Percentiles rank a stretch among this genome's conserved stretches.
Conservation (phyloP, 257 asterid species). For the Forsythia suspensa region DNA sequence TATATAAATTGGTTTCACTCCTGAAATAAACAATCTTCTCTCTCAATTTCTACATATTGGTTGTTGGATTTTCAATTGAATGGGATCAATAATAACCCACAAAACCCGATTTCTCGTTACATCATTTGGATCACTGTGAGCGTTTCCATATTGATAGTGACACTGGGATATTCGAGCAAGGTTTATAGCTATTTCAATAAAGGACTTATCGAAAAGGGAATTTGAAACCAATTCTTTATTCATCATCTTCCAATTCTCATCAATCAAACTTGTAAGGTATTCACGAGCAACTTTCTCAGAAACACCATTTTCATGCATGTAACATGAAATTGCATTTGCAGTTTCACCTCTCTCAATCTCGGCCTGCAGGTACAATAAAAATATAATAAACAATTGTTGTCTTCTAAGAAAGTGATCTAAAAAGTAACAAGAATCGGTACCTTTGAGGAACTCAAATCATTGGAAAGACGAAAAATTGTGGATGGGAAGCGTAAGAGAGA, state of each 20-base stretch:
- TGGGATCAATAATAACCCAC: constrained; percentile 22
- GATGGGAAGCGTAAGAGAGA: constrained; percentile 10
- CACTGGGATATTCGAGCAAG: constrained; percentile 17
- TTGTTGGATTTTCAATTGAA: background rate
- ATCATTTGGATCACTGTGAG: constrained; percentile 21
- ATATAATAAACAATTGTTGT: background rate
- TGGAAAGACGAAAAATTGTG: constrained; percentile 20
- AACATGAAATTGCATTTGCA: constrained; percentile 24
- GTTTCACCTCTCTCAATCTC: constrained; percentile 24
- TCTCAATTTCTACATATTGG: too few relatives aligned
- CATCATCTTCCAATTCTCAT: constrained; percentile 17
- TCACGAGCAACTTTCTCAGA: constrained; percentile 13
- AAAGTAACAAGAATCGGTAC: background rate
- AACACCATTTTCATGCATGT: constrained; percentile 29
- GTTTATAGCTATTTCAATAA: constrained; percentile 3
- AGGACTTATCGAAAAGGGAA: constrained; percentile 6
- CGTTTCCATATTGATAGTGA: constrained; percentile 25
- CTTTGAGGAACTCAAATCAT: constrained; percentile 23
- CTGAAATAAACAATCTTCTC: too few relatives aligned
- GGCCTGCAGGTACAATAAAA: background rate
- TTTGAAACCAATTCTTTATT: background rate
- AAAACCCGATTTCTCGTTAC: constrained; percentile 13
- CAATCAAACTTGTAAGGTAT: constrained; percentile 11
- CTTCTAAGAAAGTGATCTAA: background rate
- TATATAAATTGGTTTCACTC: too few relatives aligned